Evolutionary conservation across 345 rosid genomes (phyloP).

Genomic region (Cardamine chenopodiifolia): DNA sequence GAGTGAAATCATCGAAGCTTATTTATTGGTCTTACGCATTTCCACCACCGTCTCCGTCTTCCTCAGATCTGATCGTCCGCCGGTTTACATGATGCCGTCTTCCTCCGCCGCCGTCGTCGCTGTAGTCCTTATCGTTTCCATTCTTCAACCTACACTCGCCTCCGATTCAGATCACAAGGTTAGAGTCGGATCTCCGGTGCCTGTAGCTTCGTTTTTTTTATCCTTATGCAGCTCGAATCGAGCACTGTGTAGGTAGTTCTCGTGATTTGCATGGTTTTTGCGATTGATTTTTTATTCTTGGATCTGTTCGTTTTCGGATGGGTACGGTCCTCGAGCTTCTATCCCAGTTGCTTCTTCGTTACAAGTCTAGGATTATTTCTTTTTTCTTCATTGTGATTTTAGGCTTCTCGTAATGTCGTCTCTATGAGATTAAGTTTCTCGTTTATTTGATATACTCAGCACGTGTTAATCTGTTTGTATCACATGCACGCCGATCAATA

Average conservation of each 20-base stretch:
- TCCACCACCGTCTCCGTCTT: conserved; percentile 23
- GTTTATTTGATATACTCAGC: background rate
- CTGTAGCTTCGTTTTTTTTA: background rate
- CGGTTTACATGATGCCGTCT: conserved; percentile 63
- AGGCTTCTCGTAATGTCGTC: background rate
- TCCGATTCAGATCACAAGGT: conserved; percentile 98
- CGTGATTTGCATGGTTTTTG: conserved; percentile 36
- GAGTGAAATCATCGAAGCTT: conserved; percentile 17
- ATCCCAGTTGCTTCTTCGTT: conserved; percentile 5
- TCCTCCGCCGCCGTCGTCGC: conserved; percentile 35
- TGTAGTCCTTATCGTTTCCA: conserved; percentile 42
- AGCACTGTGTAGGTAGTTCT: conserved; percentile 43
- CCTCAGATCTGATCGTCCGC: conserved; percentile 54
- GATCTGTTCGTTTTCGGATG: conserved; percentile 28
- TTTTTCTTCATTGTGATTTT: background rate
- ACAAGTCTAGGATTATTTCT: background rate
- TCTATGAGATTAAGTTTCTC: background rate
- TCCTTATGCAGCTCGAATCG: conserved; percentile 5
- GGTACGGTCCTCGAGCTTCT: conserved; percentile 5
- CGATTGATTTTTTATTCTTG: background rate
- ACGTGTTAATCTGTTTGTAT: background rate
- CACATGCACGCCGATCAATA: background rate
- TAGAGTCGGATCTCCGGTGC: conserved; percentile 33
- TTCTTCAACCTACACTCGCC: conserved; percentile 51
- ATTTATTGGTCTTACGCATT: conserved; percentile 24